Evolutionary conservation across 108 stramenopile species (phyloP).

Genomic region (Nitzschia palea): DNA sequence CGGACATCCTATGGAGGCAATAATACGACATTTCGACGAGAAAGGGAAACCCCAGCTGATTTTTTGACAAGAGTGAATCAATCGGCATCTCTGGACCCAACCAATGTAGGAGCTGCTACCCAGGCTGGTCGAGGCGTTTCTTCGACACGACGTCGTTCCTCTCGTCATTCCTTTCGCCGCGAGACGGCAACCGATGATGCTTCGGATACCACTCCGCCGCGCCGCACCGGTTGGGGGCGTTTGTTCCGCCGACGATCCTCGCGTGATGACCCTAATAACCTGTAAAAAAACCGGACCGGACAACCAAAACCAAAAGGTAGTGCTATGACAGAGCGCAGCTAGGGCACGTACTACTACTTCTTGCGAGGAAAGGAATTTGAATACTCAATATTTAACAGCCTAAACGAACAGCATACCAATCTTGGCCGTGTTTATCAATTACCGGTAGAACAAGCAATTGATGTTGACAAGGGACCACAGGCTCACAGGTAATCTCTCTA

Average conservation of each 20-base stretch:
- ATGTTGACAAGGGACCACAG: too few relatives aligned
- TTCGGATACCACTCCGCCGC: not conserved
- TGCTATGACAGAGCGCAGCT: too few relatives aligned
- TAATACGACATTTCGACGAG: not conserved
- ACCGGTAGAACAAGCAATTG: too few relatives aligned
- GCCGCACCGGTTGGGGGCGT: constrained; percentile 14
- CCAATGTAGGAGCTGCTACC: not conserved
- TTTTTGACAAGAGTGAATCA: not conserved
- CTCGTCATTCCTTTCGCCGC: not conserved
- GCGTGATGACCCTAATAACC: too few relatives aligned
- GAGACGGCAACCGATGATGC: not conserved
- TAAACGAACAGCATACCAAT: too few relatives aligned
- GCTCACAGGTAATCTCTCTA: too few relatives aligned
- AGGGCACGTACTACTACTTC: too few relatives aligned
- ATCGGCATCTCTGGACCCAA: not conserved
- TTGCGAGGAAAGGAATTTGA: too few relatives aligned
- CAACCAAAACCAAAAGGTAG: too few relatives aligned
- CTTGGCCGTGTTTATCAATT: too few relatives aligned
- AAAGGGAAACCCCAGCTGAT: not conserved
- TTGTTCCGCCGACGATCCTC: constrained; percentile 11
- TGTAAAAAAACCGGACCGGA: too few relatives aligned
- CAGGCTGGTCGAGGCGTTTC: not conserved
- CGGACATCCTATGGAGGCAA: not conserved
- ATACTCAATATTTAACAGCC: too few relatives aligned
- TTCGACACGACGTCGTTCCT: constrained; percentile 3